Conservation (phyloP, 192 early-diverging fungal species). For the Spizellomyces sp. region DNA sequence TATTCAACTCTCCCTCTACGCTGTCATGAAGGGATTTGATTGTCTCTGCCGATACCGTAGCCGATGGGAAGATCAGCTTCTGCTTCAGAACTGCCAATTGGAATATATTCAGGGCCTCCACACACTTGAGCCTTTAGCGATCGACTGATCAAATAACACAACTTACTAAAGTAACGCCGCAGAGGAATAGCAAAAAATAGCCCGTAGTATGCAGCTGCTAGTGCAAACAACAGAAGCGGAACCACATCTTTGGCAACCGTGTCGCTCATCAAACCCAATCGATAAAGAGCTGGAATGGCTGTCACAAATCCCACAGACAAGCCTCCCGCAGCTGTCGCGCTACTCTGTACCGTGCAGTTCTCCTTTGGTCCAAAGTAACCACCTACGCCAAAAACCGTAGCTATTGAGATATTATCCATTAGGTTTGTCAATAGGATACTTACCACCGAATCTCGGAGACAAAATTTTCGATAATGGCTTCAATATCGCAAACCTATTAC, state of each 20-base stretch:
- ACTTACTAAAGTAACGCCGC: conserved; percentile 8
- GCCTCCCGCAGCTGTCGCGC: conserved; percentile 85
- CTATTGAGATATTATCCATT: no score
- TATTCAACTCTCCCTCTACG: conserved; percentile 38
- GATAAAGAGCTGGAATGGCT: conserved; percentile 76
- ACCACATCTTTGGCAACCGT: conserved; percentile 1
- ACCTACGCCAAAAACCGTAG: conserved; percentile 7
- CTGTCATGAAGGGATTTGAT: conserved; percentile 58
- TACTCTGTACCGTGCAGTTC: conserved; percentile 83
- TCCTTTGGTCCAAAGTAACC: conserved; percentile 75
- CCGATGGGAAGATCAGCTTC: conserved; percentile 79
- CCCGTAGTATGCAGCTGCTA: conserved; percentile 78
- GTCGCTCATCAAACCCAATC: conserved; percentile 51
- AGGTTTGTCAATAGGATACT: not conserved
- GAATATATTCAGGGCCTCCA: no score
- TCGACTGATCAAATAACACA: not conserved
- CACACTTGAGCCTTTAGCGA: not conserved
- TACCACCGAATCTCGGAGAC: conserved; percentile 12
- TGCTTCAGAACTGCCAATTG: conserved; percentile 40
- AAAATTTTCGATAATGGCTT: conserved; percentile 61
- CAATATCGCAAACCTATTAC: conserved; percentile 32
- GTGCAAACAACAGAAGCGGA: conserved; percentile 57
- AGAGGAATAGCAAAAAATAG: conserved; percentile 75
- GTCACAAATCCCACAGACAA: conserved; percentile 76
- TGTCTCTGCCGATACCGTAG: conserved; percentile 77